A percentile compares a stretch with the other conserved stretches of the same genome.
These are phyloP conservation scores for Phanerochaete sordida DNA, from an alignment of 768 basidiomycete genomes.

Conservation along the genomic window DNA sequence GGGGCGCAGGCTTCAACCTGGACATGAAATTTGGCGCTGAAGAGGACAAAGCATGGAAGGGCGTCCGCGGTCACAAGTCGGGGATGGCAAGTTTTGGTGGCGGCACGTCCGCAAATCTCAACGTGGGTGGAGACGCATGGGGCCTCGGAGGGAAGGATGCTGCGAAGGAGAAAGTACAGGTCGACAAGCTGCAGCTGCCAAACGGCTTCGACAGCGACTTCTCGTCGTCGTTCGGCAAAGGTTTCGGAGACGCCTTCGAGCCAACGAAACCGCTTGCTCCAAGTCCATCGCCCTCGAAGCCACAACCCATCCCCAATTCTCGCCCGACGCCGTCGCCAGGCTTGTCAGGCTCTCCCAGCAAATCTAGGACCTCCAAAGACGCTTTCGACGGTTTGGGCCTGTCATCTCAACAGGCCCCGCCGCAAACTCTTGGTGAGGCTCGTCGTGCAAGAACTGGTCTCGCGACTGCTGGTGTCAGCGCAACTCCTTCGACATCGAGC, in stretches of 20 bases:
- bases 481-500: constrained; percentile 1
- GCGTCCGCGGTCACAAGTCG: constrained; percentile 24
- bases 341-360: constrained; percentile 16
- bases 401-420: constrained; percentile 37
- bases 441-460: constrained; percentile 68
- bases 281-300: neutral
- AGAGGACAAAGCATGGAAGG: constrained; percentile 25
- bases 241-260: constrained; percentile 65
- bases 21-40: constrained; percentile 27
- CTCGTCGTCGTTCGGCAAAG: constrained; percentile 17
- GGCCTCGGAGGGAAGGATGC: constrained; percentile 14
- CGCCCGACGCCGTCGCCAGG: constrained; percentile 14
- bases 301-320: constrained; percentile 17
- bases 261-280: constrained; percentile 15
- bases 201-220: constrained; percentile 24
- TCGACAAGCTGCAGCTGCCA: constrained; percentile 5
- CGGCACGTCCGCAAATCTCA: constrained; percentile 8
- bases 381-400: constrained; percentile 78
- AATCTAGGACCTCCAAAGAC: constrained; percentile 40
- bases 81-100: constrained; percentile 20
- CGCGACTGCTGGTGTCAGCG: constrained; percentile 34
- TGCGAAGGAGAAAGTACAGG: constrained; percentile 3
- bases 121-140: constrained; percentile 28
- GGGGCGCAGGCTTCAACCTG: constrained; percentile 9
- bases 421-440: constrained; percentile 74